Percentiles rank a stretch among this genome's conserved stretches.
These are phyloP conservation scores for Fraxinus sp. DNA, from an alignment of 305 asterid species.

Conservation along the genomic window DNA sequence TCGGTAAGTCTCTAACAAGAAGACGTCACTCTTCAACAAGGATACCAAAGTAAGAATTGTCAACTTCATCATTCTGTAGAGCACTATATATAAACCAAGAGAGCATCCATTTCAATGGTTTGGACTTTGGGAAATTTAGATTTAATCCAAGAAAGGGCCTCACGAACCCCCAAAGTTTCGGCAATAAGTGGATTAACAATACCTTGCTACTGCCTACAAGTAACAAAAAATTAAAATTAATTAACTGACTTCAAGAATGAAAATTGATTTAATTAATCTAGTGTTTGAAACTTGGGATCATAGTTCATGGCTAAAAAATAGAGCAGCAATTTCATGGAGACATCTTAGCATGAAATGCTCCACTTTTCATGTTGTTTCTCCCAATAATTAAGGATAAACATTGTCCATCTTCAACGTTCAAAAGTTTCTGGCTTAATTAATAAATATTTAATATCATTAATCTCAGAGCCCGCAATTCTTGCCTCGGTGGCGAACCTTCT, in stretches of 20 bases:
- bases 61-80: too few relatives aligned
- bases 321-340: slow-evolving; percentile 39
- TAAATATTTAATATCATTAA: slow-evolving; percentile 24
- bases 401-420: slow-evolving; percentile 13
- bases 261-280: background rate
- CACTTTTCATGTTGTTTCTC: slow-evolving; percentile 45
- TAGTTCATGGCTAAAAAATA: slow-evolving; percentile 17
- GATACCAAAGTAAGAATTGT: too few relatives aligned
- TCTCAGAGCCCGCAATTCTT: slow-evolving; percentile 54
- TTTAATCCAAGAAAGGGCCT: too few relatives aligned
- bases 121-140: too few relatives aligned
- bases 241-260: background rate
- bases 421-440: slow-evolving; percentile 21
- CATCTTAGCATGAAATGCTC: slow-evolving; percentile 62
- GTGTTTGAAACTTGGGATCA: background rate
- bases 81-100: too few relatives aligned
- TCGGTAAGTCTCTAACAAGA: too few relatives aligned
- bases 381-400: slow-evolving; percentile 29
- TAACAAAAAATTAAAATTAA: too few relatives aligned
- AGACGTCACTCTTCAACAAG: too few relatives aligned
- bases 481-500: slow-evolving; percentile 63
- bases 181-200: too few relatives aligned
- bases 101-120: too few relatives aligned
- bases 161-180: too few relatives aligned
- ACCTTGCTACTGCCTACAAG: background rate